Evolutionary conservation across 1,139 yeast species (phyloP), one percentile per base, ranked within the genome.

Genomic region (Yarrowia galli): DNA sequence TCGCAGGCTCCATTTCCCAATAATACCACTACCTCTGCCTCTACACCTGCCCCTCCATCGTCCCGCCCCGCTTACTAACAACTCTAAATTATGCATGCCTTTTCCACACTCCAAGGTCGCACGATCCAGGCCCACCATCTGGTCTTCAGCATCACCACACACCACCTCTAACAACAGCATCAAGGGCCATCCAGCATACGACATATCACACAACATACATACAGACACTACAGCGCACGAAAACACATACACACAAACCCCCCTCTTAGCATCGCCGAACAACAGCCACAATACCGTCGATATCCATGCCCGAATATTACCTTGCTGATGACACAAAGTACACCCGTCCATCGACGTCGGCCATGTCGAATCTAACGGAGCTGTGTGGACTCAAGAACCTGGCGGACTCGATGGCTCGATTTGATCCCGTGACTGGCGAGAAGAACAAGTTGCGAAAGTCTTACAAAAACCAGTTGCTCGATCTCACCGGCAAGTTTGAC

Each of bases 391-490:
- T 95, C 56, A 85, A 85, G 54, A 84, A 83, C 3, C 80, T 93
- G 28, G 91, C 97, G 0, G 81, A 85, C 67, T 88, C 96, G 7
- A 88, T 95, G 64, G 97, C 97, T 1, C 84, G 99, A 74, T 84
- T 89, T n/a, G 92, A 91, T 73, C 88, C 92, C 1, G 96, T 89
- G 73, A 97, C 97, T 0, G 85, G 95, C 0, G 92, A 91, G 74
- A 97, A 97, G 65, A 92, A 92, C 49, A 95, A 95, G 79, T 83
- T 95, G 68, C 84, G 99, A 73, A 95, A 95, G 78, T 91, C 97
- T 0, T 95, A 93, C 79, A 95, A 93, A 77, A 92, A 92, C 72
- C 98, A 93, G 75, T 89, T 95, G 20, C 83, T 84, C 43, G 98
- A 93, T 73, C 80, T 95, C 45, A 91, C 97, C 0, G 98, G 98